These are phyloP conservation scores for Saccharomycopsis hybrid DNA, from an alignment of 1,139 yeast species.

Conservation along the genomic window DNA sequence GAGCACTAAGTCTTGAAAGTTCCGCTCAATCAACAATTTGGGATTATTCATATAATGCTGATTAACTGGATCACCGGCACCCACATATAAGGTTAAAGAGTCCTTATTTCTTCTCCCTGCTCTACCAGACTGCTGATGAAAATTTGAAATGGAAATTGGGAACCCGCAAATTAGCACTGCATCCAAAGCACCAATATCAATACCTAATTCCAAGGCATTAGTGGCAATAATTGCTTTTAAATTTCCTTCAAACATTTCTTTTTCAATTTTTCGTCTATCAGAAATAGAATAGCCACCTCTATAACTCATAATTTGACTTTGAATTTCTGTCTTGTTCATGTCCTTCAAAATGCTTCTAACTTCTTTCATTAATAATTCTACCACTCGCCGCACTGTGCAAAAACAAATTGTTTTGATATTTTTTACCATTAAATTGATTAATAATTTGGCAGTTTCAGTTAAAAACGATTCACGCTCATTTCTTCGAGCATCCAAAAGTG, in stretches of 20 bases:
- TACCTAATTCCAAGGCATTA: slow-evolving; percentile 90
- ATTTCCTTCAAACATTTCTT: slow-evolving; percentile 82
- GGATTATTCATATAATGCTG: slow-evolving; percentile 77
- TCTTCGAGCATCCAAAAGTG: slow-evolving; percentile 49
- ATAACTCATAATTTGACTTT: slow-evolving; percentile 81
- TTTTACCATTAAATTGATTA: slow-evolving; percentile 56
- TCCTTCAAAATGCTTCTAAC: slow-evolving; percentile 48
- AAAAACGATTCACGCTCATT: slow-evolving; percentile 56
- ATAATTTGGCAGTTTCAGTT: slow-evolving; percentile 65
- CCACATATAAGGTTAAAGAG: slow-evolving; percentile 76
- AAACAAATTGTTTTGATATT: slow-evolving; percentile 79
- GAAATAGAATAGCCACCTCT: slow-evolving; percentile 89
- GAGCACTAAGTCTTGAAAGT: slow-evolving; percentile 46
- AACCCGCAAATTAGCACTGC: slow-evolving; percentile 90
- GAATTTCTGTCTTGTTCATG: slow-evolving; percentile 35
- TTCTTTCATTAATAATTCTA: slow-evolving; percentile 84
- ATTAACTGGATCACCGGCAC: slow-evolving; percentile 80
- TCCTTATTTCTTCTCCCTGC: slow-evolving; percentile 80
- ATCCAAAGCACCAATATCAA: slow-evolving; percentile 88
- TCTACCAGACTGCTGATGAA: slow-evolving; percentile 94
- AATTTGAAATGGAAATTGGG: slow-evolving; percentile 76
- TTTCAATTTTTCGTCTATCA: slow-evolving; percentile 82
- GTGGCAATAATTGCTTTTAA: slow-evolving; percentile 87
- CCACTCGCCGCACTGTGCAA: slow-evolving; percentile 78
- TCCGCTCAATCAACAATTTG: slow-evolving; percentile 45